A percentile compares a stretch with the other conserved stretches of the same genome.
These are phyloP conservation scores for Zangia roseola DNA, from an alignment of 768 basidiomycete genomes.

Conservation along the genomic window DNA sequence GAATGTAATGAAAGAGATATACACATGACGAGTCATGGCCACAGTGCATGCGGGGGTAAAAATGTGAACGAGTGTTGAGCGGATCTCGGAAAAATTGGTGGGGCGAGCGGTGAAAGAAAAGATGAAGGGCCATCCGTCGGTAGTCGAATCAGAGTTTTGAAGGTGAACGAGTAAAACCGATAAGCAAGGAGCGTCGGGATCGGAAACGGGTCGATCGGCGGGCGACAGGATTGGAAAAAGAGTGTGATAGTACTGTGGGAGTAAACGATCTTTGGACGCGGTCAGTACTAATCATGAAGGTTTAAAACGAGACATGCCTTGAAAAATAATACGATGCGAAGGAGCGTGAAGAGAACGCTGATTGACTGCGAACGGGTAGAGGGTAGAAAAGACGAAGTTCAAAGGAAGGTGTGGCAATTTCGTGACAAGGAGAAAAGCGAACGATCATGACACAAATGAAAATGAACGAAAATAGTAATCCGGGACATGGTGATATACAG, in stretches of 20 bases:
- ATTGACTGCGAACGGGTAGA: slow-evolving; percentile 3
- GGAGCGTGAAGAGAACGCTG: slow-evolving; percentile 4
- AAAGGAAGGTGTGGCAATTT: slow-evolving; percentile 1
- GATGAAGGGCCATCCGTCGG: neutral
- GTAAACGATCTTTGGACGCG: neutral
- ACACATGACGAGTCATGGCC: neutral
- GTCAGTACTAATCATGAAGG: neutral
- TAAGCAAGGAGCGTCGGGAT: neutral
- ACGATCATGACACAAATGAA: neutral
- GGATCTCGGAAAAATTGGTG: neutral
- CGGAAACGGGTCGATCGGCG: neutral
- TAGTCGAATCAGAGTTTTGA: neutral
- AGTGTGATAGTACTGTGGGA: neutral
- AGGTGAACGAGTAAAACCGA: neutral
- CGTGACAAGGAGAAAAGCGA: neutral
- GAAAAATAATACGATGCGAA: slow-evolving; percentile 10
- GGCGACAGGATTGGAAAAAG: slow-evolving; percentile 2
- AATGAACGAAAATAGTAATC: slow-evolving; percentile 8
- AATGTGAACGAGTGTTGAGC: slow-evolving; percentile 4
- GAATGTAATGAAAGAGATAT: slow-evolving; percentile 1
- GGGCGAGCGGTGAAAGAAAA: neutral
- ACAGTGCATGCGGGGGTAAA: neutral
- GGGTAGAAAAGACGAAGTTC: neutral
- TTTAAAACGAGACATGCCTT: slow-evolving; percentile 12
- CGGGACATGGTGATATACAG: neutral